Evolutionary conservation across 106 monocot genomes (phyloP).

Genomic region (Dactylorhiza incarnata): DNA sequence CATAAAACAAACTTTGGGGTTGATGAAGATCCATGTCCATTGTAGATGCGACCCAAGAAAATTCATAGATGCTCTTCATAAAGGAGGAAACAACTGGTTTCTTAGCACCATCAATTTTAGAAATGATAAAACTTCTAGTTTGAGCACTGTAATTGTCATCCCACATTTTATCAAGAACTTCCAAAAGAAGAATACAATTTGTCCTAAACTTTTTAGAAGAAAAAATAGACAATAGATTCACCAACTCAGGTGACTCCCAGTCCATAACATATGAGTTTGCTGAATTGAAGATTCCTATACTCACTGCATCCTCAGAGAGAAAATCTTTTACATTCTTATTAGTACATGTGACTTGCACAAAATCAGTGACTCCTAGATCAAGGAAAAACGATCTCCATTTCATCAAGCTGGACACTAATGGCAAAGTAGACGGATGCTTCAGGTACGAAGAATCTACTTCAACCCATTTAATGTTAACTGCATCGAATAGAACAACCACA

Average conservation of each 20-base stretch:
- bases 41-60: conserved; percentile 72
- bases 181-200: conserved; percentile 79
- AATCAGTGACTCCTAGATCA: conserved; percentile 87
- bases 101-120: conserved; percentile 14
- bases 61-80: conserved; percentile 42
- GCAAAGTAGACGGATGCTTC: conserved; percentile 44
- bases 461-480: conserved; percentile 40
- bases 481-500: conserved; percentile 32
- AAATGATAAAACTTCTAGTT: conserved; percentile 15
- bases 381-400: conserved; percentile 72
- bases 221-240: conserved; percentile 50
- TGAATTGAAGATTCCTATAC: neutral
- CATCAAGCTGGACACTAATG: conserved; percentile 16
- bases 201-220: conserved; percentile 46
- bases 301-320: conserved; percentile 2
- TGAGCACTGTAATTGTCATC: conserved; percentile 64
- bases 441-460: conserved; percentile 78
- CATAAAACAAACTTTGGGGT: conserved; percentile 64
- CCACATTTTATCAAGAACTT: conserved; percentile 90
- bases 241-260: conserved; percentile 90
- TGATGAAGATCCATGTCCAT: conserved; percentile 59
- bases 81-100: conserved; percentile 43
- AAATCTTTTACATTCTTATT: conserved; percentile 30
- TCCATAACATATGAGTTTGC: conserved; percentile 32
- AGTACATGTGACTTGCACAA: conserved; percentile 59